These are phyloP conservation scores for Paraphaeosphaeria sporulosa DNA, from an alignment of 2,329 filamentous ascomycete species.

Conservation along the genomic window DNA sequence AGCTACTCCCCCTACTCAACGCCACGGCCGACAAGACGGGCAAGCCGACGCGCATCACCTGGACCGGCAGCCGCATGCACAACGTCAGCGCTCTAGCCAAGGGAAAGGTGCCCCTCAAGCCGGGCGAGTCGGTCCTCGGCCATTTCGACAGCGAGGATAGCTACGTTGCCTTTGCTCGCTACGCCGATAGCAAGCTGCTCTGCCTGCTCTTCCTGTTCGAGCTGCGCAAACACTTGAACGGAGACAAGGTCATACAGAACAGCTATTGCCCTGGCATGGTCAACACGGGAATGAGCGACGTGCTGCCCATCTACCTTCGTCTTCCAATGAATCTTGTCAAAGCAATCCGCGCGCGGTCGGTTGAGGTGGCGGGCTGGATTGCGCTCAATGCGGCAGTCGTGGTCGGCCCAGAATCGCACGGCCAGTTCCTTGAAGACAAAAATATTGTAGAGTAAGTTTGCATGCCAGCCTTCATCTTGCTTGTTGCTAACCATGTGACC, in stretches of 20 bases:
- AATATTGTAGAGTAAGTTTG: conserved; percentile 14
- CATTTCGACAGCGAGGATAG: conserved; percentile 16
- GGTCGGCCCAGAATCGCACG: conserved; percentile 12
- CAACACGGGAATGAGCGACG: conserved; percentile 15
- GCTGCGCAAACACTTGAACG: conserved; percentile 9
- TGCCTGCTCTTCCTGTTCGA: conserved; percentile 15
- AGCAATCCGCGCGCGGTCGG: conserved; percentile 12
- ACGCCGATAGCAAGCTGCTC: conserved; percentile 15
- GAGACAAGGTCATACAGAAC: conserved; percentile 13
- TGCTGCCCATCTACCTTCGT: conserved; percentile 13
- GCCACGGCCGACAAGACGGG: conserved; percentile 7
- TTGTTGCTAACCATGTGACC: conserved; percentile 7
- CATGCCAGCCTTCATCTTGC: not conserved
- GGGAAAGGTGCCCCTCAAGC: conserved; percentile 11
- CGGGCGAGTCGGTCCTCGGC: conserved; percentile 9
- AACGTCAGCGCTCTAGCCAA: not conserved
- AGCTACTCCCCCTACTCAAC: conserved; percentile 48
- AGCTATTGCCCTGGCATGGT: conserved; percentile 15
- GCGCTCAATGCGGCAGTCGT: conserved; percentile 15
- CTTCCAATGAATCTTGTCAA: conserved; percentile 14
- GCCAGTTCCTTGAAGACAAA: conserved; percentile 10
- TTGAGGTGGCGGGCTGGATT: conserved; percentile 13
- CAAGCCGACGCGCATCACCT: conserved; percentile 10
- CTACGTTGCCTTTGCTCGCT: conserved; percentile 5
- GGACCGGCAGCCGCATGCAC: conserved; percentile 14